phyloP scores from a whole-genome alignment of 2,329 filamentous ascomycete genomes.

The Dryadomyces quercivorus region DNA sequence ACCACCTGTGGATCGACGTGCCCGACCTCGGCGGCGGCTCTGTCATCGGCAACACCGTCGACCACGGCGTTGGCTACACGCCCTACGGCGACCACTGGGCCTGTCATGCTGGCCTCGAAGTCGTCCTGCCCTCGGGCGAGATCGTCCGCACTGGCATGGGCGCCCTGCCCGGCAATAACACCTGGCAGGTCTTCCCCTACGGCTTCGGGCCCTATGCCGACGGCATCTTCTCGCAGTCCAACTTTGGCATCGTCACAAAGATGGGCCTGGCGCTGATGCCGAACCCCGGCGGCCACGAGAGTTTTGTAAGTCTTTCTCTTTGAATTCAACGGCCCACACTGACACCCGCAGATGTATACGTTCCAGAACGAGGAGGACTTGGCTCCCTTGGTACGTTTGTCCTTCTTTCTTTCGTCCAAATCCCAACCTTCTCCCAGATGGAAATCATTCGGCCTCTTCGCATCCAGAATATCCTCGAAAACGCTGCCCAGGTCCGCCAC shows the following conservation, averaged over 20 bases:
- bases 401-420: neutral
- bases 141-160: conserved; percentile 29
- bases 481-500: conserved; percentile 23
- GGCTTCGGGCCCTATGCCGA: conserved; percentile 27
- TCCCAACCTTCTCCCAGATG: conserved; percentile 15
- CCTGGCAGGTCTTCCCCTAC: conserved; percentile 29
- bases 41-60: conserved; percentile 32
- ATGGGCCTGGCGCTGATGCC: conserved; percentile 43
- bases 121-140: conserved; percentile 29
- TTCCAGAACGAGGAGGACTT: conserved; percentile 37
- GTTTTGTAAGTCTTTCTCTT: conserved; percentile 17
- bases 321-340: neutral
- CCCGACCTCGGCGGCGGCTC: conserved; percentile 31
- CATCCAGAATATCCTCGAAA: conserved; percentile 24
- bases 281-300: conserved; percentile 34
- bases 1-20: conserved; percentile 30
- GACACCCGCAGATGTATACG: conserved; percentile 13
- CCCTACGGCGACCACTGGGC: conserved; percentile 31
- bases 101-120: conserved; percentile 28
- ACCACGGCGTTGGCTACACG: conserved; percentile 33
- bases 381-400: conserved; percentile 9
- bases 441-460: conserved; percentile 35
- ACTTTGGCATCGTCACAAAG: conserved; percentile 39
- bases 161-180: conserved; percentile 23
- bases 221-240: conserved; percentile 37